Percentiles rank a stretch among this genome's conserved stretches.
Conservation (phyloP, 2,329 filamentous ascomycete genomes). For the Beauveria asiatica region DNA sequence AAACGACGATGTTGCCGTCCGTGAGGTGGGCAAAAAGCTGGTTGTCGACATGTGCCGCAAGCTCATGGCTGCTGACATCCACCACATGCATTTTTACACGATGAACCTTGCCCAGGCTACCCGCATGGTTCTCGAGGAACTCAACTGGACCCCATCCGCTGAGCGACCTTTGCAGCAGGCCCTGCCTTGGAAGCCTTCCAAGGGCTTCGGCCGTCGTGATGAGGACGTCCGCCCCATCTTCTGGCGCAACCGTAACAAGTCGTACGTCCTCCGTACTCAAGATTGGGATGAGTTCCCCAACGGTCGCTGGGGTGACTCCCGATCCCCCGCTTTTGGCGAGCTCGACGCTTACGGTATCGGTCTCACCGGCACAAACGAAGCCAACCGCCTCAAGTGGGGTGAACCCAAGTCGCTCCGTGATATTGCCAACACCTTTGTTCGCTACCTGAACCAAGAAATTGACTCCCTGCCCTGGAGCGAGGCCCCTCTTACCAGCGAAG, state of each 20-base stretch:
- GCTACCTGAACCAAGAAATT: slow-evolving; percentile 73
- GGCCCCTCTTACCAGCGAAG: slow-evolving; percentile 73
- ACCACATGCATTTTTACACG: slow-evolving; percentile 95
- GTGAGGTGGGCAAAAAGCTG: slow-evolving; percentile 78
- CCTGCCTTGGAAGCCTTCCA: slow-evolving; percentile 93
- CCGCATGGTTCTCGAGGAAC: slow-evolving; percentile 85
- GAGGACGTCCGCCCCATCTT: slow-evolving; percentile 98
- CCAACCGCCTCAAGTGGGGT: slow-evolving; percentile 93
- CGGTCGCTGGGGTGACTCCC: slow-evolving; percentile 94
- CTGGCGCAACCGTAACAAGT: slow-evolving; percentile 95
- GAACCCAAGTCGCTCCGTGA: slow-evolving; percentile 72
- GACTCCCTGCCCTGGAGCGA: slow-evolving; percentile 92
- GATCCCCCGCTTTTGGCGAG: slow-evolving; percentile 93
- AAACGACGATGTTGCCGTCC: slow-evolving; percentile 89
- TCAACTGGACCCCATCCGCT: slow-evolving; percentile 69
- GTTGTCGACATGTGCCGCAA: slow-evolving; percentile 86
- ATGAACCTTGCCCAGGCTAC: slow-evolving; percentile 98
- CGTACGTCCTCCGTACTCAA: slow-evolving; percentile 89
- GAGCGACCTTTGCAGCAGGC: slow-evolving; percentile 76
- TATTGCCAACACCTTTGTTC: slow-evolving; percentile 73
- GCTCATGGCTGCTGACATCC: slow-evolving; percentile 72
- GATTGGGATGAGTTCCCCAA: slow-evolving; percentile 99
- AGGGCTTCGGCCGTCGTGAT: slow-evolving; percentile 76
- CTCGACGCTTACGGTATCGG: slow-evolving; percentile 91
- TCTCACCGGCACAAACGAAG: slow-evolving; percentile 87